Evolutionary conservation across 2,329 filamentous ascomycete genomes (phyloP), one percentile per base, ranked within the genome.

Genomic region (Teratosphaeria gauchensis): DNA sequence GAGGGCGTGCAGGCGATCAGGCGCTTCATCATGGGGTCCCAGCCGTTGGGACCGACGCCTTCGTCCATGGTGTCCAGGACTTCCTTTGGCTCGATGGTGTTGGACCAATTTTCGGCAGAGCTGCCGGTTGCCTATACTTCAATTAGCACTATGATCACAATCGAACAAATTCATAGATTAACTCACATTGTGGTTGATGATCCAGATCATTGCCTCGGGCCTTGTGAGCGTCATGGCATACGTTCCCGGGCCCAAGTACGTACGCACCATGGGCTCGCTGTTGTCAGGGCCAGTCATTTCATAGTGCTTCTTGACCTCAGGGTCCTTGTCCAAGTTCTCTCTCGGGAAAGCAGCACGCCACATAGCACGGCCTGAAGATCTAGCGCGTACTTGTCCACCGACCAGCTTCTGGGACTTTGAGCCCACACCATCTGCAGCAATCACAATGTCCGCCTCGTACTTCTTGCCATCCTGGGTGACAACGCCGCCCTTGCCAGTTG

Each of bases 351-450:
- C 83, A 3, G 81, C 78, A 53, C 81, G 76, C 76, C 54, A 80
- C 51, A 80, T 80, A 0, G 80, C 79, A 62, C 82, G 82, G 0
- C 80, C 80, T n/a, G 28, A 31, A 11, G 28, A 56, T 71, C 76
- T 74, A 82, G 16, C 56, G 72, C 73, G 11, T 71, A 71, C 46
- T 68, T 68, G 58, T 73, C 73, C 59, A 71, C 64, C 56, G 80
- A 82, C 79, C 1, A 82, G 72, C 57, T 77, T 76, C 32, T 80
- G 70, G 0, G 80, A 77, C 33, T 77, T 76, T 38, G 77, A 79
- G 60, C 80, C 77, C 56, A 82, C 80, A 6, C 79, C 76, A 66
- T 82, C 80, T 30, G 78, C 79, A 4, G 78, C 80, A 5, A 83
- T 69, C 2, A 82, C 74, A 0, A 82, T 63, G 63, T 82, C 79